Percentiles rank a stretch among this genome's conserved stretches.
These are phyloP conservation scores for Colletotrichum limetticola DNA, from an alignment of 2,329 filamentous ascomycete species.

Conservation along the genomic window DNA sequence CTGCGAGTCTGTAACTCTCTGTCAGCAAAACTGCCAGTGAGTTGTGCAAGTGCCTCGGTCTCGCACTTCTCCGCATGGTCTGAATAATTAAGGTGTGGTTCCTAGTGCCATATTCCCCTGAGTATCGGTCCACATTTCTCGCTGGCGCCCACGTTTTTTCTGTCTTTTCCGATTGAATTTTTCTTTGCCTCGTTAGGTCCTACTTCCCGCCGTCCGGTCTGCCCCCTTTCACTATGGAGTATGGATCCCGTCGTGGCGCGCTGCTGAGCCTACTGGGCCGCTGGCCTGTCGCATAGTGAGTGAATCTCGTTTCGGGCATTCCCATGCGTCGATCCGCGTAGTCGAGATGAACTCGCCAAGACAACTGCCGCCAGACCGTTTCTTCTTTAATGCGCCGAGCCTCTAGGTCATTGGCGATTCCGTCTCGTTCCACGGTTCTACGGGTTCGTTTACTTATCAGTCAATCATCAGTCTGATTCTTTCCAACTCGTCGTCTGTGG, in stretches of 20 bases:
- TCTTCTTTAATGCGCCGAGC: constrained; percentile 26
- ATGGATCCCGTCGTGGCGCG: not conserved
- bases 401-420: not conserved
- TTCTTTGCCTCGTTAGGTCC: not conserved
- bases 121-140: constrained; percentile 17
- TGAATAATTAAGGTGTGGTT: constrained; percentile 9
- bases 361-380: constrained; percentile 16
- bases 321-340: constrained; percentile 24
- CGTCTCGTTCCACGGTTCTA: not conserved
- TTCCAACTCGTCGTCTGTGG: constrained; percentile 12
- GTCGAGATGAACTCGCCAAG: constrained; percentile 30
- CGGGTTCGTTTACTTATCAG: not conserved
- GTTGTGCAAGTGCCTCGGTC: not conserved
- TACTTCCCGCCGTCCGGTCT: not conserved
- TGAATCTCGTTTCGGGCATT: constrained; percentile 17
- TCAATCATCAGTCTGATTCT: too few relatives aligned
- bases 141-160: constrained; percentile 15
- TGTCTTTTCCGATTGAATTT: not conserved
- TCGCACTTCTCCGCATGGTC: not conserved
- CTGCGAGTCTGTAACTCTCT: not conserved
- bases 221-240: not conserved
- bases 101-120: constrained; percentile 20
- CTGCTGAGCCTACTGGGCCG: not conserved
- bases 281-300: not conserved
- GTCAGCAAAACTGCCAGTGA: not conserved